phyloP scores from a whole-genome alignment of 2,329 filamentous ascomycete genomes.

The Scleromitrula shiraiana region DNA sequence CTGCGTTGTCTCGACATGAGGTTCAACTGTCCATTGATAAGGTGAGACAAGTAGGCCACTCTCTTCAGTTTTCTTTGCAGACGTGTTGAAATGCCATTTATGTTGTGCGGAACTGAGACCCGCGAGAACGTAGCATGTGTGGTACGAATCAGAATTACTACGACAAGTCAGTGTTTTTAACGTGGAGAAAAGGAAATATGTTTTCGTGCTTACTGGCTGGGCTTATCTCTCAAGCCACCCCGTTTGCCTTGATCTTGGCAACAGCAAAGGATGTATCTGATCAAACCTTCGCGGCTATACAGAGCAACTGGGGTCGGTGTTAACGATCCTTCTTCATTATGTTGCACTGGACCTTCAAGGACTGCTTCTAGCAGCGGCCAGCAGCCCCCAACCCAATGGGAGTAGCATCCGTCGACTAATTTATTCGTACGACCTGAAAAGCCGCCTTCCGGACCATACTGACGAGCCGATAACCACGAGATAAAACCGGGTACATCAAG shows the following conservation, averaged over 20 bases:
- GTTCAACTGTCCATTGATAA: slow-evolving; percentile 34
- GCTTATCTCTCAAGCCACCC: slow-evolving; percentile 89
- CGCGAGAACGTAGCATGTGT: slow-evolving; percentile 84
- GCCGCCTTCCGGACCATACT: slow-evolving; percentile 85
- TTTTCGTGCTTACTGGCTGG: slow-evolving; percentile 60
- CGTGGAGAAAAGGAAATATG: slow-evolving; percentile 9
- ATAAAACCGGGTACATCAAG: slow-evolving; percentile 71
- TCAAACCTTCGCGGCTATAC: slow-evolving; percentile 77
- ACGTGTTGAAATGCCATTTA: slow-evolving; percentile 41
- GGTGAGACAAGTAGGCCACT: slow-evolving; percentile 28
- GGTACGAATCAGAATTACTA: slow-evolving; percentile 77
- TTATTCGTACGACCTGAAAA: slow-evolving; percentile 95
- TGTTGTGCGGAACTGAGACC: slow-evolving; percentile 80
- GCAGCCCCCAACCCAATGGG: slow-evolving; percentile 93
- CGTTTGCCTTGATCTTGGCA: slow-evolving; percentile 65
- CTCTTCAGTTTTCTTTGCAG: slow-evolving; percentile 30
- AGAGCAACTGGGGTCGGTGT: slow-evolving; percentile 36
- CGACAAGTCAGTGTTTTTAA: slow-evolving; percentile 15
- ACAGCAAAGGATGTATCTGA: slow-evolving; percentile 82
- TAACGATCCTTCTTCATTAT: slow-evolving; percentile 2
- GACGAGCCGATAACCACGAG: slow-evolving; percentile 81
- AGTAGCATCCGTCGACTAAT: slow-evolving; percentile 95
- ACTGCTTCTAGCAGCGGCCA: slow-evolving; percentile 86
- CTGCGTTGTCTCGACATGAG: slow-evolving; percentile 42
- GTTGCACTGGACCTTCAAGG: slow-evolving; percentile 40